A percentile compares a stretch with the other conserved stretches of the same genome.
These are phyloP conservation scores for Botrytis porri DNA, from an alignment of 2,329 filamentous ascomycete species.

Conservation along the genomic window DNA sequence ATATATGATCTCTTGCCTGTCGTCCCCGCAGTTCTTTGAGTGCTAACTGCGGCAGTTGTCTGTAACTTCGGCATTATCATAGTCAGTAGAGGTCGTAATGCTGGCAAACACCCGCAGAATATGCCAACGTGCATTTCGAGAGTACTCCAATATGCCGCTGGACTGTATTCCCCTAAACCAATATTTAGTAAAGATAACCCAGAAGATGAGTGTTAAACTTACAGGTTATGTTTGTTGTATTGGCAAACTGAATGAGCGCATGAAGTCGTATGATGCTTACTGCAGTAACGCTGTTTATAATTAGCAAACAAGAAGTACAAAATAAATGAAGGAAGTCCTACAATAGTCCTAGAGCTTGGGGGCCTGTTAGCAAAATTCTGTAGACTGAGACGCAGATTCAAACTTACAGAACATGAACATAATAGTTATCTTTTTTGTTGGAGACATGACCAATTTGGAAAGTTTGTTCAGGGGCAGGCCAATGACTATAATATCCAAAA, in stretches of 20 bases:
- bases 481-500: conserved; percentile 51
- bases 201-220: not conserved
- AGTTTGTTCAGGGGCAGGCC: conserved; percentile 49
- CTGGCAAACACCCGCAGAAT: conserved; percentile 1
- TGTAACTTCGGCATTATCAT: not conserved
- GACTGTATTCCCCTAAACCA: not conserved
- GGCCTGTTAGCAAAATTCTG: not conserved
- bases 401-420: conserved; percentile 45
- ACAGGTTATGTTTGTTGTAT: conserved; percentile 5
- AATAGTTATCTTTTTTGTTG: conserved; percentile 48
- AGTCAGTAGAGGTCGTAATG: not conserved
- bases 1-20: not conserved
- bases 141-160: conserved; percentile 2
- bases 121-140: conserved; percentile 11
- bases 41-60: not conserved
- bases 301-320: not conserved
- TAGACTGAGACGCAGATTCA: not conserved
- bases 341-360: not conserved
- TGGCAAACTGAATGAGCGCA: not conserved
- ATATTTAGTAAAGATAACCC: not conserved
- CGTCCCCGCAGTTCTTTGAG: not conserved
- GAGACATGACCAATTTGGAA: conserved; percentile 43
- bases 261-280: not conserved
- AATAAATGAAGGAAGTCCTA: not conserved
- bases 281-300: not conserved